These are phyloP conservation scores for Pleurotus platypus DNA, from an alignment of 768 basidiomycete species.

Conservation along the genomic window DNA sequence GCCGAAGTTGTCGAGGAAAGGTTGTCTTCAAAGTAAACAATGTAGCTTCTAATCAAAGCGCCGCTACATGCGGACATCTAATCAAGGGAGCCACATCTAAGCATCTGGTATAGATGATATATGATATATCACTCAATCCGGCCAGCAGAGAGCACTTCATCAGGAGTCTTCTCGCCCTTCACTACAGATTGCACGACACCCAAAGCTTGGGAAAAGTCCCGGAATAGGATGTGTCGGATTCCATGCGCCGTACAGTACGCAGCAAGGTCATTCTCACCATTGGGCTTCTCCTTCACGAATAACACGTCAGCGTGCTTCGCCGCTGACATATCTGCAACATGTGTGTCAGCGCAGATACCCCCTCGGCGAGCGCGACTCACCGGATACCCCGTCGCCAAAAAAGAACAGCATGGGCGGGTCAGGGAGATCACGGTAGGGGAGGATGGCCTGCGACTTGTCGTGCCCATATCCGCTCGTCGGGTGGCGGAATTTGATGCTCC, in stretches of 20 bases:
- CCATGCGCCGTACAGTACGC: slow-evolving; percentile 75
- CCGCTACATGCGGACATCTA: no score
- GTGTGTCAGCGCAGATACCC: background rate
- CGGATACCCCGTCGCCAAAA: slow-evolving; percentile 97
- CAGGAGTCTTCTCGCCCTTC: slow-evolving; percentile 57
- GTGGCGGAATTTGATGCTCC: slow-evolving; percentile 86
- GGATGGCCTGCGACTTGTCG: slow-evolving; percentile 93
- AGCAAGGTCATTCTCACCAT: slow-evolving; percentile 83
- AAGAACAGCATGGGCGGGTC: slow-evolving; percentile 85
- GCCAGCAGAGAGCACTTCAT: slow-evolving; percentile 32
- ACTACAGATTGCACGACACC: slow-evolving; percentile 66
- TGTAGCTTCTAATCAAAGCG: no score
- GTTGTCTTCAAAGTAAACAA: no score
- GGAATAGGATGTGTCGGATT: slow-evolving; percentile 79
- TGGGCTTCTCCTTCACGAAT: slow-evolving; percentile 84
- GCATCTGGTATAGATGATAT: no score
- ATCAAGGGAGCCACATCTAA: no score
- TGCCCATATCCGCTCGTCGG: slow-evolving; percentile 90
- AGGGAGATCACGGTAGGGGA: slow-evolving; percentile 76
- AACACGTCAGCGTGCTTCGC: slow-evolving; percentile 89
- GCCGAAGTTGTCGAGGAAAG: background rate
- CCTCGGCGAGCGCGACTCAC: slow-evolving; percentile 34
- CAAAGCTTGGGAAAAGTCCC: slow-evolving; percentile 63
- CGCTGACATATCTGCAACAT: slow-evolving; percentile 75
- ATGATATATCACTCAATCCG: background rate